phyloP scores from a whole-genome alignment of 768 basidiomycete genomes.

The Boletus reticulatus region DNA sequence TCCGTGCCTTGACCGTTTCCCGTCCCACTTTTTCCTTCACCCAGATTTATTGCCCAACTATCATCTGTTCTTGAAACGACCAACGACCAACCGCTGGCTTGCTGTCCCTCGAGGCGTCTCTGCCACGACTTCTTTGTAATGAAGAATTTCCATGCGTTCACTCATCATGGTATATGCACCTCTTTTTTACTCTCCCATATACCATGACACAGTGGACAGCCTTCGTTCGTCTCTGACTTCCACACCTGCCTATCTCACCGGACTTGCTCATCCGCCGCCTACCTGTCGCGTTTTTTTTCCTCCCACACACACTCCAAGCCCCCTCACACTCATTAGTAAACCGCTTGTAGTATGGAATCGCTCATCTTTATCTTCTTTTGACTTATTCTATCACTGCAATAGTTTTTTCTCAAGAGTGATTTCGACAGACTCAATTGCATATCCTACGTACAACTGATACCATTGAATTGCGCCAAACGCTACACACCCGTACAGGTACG shows the following conservation, averaged over 20 bases:
- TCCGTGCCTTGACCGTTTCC: constrained; percentile 4
- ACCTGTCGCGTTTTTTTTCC: constrained; percentile 5
- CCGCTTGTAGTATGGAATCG: constrained; percentile 26
- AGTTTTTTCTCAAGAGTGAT: constrained; percentile 14
- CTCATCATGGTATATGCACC: constrained; percentile 22
- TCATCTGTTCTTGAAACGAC: constrained; percentile 15
- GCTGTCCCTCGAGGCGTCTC: constrained; percentile 1
- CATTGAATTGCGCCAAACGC: background rate
- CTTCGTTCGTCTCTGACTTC: constrained; percentile 13
- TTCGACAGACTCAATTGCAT: constrained; percentile 8
- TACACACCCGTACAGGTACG: background rate
- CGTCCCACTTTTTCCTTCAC: background rate
- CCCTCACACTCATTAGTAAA: constrained; percentile 24
- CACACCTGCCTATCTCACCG: constrained; percentile 17
- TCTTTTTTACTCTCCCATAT: constrained; percentile 11
- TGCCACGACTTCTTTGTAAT: constrained; percentile 11
- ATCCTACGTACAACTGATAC: constrained; percentile 13
- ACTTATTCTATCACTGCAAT: constrained; percentile 26
- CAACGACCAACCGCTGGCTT: constrained; percentile 8
- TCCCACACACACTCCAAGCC: constrained; percentile 4
- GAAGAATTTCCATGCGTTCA: constrained; percentile 10
- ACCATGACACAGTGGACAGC: constrained; percentile 22
- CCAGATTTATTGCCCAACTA: constrained; percentile 1
- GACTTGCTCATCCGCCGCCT: constrained; percentile 13
- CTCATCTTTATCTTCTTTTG: constrained; percentile 8